phyloP scores from a whole-genome alignment of 2,329 filamentous ascomycete genomes.

The Talaromyces albobiverticillius region DNA sequence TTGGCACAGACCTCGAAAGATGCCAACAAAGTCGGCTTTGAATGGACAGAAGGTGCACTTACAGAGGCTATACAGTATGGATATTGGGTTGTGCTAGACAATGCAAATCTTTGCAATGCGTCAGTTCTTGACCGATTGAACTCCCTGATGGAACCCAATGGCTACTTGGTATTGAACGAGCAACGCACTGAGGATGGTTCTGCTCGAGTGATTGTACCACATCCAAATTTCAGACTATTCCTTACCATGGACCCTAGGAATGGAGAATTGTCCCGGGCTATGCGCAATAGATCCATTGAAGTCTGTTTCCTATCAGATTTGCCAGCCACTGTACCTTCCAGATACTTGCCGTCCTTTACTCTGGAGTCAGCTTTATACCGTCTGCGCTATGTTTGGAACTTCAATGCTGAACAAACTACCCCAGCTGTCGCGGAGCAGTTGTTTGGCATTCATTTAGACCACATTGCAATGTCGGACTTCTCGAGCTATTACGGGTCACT shows the following conservation, averaged over 20 bases:
- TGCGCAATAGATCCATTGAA: constrained; percentile 93
- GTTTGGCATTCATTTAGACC: constrained; percentile 34
- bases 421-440: constrained; percentile 18
- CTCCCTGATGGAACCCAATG: constrained; percentile 87
- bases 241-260: constrained; percentile 88
- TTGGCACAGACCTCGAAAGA: constrained; percentile 54
- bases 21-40: constrained; percentile 76
- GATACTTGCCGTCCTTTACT: constrained; percentile 32
- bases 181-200: constrained; percentile 80
- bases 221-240: constrained; percentile 86
- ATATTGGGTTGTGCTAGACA: constrained; percentile 91
- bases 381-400: constrained; percentile 33
- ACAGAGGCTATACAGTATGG: constrained; percentile 82
- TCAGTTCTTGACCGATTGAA: constrained; percentile 94
- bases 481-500: constrained; percentile 30
- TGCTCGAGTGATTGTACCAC: constrained; percentile 74
- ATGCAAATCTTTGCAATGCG: constrained; percentile 93
- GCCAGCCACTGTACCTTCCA: constrained; percentile 15
- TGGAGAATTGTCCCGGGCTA: constrained; percentile 90
- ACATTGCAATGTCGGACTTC: constrained; percentile 35
- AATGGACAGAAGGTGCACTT: constrained; percentile 93
- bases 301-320: constrained; percentile 65
- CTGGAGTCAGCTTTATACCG: constrained; percentile 40
- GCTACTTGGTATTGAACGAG: constrained; percentile 86
- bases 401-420: constrained; percentile 15